Evolutionary conservation across 2,329 filamentous ascomycete genomes (phyloP).

Genomic region (Parastagonospora nodorum): DNA sequence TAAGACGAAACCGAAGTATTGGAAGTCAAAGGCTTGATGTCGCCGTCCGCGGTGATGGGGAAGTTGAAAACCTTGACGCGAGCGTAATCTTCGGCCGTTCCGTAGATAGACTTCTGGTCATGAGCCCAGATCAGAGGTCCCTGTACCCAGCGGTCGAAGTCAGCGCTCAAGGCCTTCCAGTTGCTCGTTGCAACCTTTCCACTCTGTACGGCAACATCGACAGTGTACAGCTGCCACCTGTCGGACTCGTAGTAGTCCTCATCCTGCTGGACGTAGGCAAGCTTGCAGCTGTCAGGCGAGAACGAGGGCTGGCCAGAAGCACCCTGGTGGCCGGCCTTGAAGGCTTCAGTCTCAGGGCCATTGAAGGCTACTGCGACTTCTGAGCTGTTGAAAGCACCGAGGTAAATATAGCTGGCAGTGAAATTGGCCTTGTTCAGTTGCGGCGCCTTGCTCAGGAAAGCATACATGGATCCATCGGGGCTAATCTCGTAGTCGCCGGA

Average conservation of each 20-base stretch:
- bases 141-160: constrained; percentile 39
- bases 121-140: constrained; percentile 38
- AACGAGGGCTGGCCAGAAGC: constrained; percentile 73
- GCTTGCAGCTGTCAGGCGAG: constrained; percentile 70
- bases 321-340: constrained; percentile 58
- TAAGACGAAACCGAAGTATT: constrained; percentile 40
- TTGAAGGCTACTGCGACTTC: constrained; percentile 36
- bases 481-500: constrained; percentile 77
- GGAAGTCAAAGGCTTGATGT: constrained; percentile 52
- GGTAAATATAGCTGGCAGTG: constrained; percentile 83
- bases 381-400: constrained; percentile 69
- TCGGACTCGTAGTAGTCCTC: constrained; percentile 78
- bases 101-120: constrained; percentile 38
- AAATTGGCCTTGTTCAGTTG: constrained; percentile 72
- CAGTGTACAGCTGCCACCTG: constrained; percentile 59
- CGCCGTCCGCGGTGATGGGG: constrained; percentile 61
- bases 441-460: constrained; percentile 76
- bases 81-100: constrained; percentile 41
- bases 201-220: constrained; percentile 31
- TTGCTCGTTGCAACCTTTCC: constrained; percentile 31
- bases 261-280: constrained; percentile 78
- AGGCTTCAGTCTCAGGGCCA: constrained; percentile 34
- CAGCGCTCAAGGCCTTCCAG: constrained; percentile 35
- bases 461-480: constrained; percentile 62
- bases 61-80: constrained; percentile 62